phyloP scores from a whole-genome alignment of 2,329 filamentous ascomycete genomes.

The Colletotrichum sp. region DNA sequence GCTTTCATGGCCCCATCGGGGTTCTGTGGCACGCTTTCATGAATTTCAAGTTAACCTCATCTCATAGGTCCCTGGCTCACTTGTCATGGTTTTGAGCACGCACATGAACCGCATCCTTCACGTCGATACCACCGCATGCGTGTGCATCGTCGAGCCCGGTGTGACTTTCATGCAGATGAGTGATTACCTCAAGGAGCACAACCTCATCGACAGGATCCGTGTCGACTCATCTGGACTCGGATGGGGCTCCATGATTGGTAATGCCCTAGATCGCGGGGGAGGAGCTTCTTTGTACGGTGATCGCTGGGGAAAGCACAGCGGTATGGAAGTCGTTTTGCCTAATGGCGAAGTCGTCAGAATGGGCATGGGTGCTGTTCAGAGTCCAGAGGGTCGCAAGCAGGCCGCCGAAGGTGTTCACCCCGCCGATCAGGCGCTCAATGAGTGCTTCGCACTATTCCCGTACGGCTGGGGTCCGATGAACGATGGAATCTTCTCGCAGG shows the following conservation, averaged over 20 bases:
- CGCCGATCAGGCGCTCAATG: constrained; percentile 29
- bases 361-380: constrained; percentile 51
- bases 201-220: constrained; percentile 43
- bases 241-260: constrained; percentile 48
- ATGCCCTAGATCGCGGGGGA: constrained; percentile 49
- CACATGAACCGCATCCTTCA: constrained; percentile 59
- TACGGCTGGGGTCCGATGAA: constrained; percentile 43
- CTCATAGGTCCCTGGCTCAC: constrained; percentile 45
- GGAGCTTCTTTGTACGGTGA: constrained; percentile 48
- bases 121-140: constrained; percentile 52
- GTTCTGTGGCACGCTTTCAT: accelerated
- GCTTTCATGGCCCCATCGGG: no score
- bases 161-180: constrained; percentile 58
- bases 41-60: not conserved
- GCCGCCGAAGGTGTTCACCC: constrained; percentile 35
- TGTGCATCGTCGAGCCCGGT: constrained; percentile 60
- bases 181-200: constrained; percentile 46
- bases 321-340: constrained; percentile 49
- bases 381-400: constrained; percentile 27
- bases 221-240: constrained; percentile 47
- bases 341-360: constrained; percentile 49
- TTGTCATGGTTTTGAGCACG: constrained; percentile 55
- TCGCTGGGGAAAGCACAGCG: constrained; percentile 34
- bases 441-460: constrained; percentile 37
- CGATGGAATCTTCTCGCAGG: constrained; percentile 55